Percentiles rank a stretch among this genome's conserved stretches.
These are phyloP conservation scores for Saposhnikovia divaricata DNA, from an alignment of 129 eudicot genomes.

Conservation along the genomic window DNA sequence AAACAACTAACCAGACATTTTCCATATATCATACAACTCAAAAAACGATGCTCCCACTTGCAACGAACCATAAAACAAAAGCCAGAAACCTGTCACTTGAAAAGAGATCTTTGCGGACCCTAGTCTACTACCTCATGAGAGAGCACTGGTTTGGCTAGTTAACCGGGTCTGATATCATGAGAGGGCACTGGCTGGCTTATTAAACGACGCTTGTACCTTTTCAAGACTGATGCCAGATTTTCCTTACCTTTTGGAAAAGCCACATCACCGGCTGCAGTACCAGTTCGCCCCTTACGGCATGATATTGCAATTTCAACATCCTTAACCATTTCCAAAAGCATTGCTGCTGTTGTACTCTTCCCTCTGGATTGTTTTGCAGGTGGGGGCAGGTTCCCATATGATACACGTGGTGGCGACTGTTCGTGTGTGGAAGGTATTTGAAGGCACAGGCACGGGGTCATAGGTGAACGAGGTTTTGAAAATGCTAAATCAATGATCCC, in stretches of 20 bases:
- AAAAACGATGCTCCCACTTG: background rate
- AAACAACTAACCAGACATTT: background rate
- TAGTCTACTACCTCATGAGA: conserved; percentile 24
- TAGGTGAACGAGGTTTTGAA: conserved; percentile 61
- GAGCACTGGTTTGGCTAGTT: conserved; percentile 27
- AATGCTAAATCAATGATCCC: conserved; percentile 78
- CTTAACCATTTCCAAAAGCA: conserved; percentile 62
- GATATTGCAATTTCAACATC: conserved; percentile 86
- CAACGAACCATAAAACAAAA: conserved; percentile 1
- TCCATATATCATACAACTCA: background rate
- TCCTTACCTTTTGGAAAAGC: conserved; percentile 96
- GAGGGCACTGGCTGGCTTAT: conserved; percentile 47
- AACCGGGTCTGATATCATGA: conserved; percentile 28
- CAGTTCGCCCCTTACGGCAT: conserved; percentile 79
- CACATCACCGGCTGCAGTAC: conserved; percentile 94
- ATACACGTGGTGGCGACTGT: conserved; percentile 44
- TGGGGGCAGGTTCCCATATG: conserved; percentile 63
- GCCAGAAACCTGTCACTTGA: conserved; percentile 14
- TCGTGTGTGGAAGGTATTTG: conserved; percentile 55
- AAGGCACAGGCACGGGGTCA: conserved; percentile 85
- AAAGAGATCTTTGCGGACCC: conserved; percentile 30
- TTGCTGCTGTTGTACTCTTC: conserved; percentile 62
- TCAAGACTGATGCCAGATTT: conserved; percentile 81
- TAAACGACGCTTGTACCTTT: conserved; percentile 73
- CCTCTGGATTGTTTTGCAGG: conserved; percentile 53